Evolutionary conservation across 352 stramenopile genomes (phyloP), one percentile per base, ranked within the genome.

Genomic region (Peronospora destructor): DNA sequence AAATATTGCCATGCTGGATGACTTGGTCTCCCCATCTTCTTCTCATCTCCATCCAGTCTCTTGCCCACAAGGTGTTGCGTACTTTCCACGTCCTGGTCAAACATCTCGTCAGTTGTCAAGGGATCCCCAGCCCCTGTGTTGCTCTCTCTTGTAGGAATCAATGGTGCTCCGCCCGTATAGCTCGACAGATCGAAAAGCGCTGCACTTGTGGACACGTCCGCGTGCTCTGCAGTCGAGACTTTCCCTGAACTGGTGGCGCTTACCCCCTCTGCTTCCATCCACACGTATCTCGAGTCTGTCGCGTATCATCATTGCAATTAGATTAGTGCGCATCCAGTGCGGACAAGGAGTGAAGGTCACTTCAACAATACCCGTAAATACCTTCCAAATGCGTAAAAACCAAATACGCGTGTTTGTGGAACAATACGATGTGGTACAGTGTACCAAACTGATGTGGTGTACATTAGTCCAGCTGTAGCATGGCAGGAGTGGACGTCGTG

Each of bases 1-100:
- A 92, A 90, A 47, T 87, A 80, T 35, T 84, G 73, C 78, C 81
- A 89, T 17, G 76, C 76, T 3, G 81, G 81, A 50, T 92, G 78
- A 43, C 59, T 81, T 8, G 81, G 81, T 19, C 81, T 45, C 5
- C 78, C 81, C 38, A 76, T 85, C 39, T 84, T 85, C 59, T 86
- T 86, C 51, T 89, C 75, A 23, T 79, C 71, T 9, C 16, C 47
- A 13, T 69, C 65, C 25, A 39, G 43, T 17, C 28, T 47, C 35
- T 67, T 64, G n/a, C 6, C 41, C 17, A 69, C 28, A 21, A 61
- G 36, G 8, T 59, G 55, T 25, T 49, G 53, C 25, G 39, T 17
- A 19, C 16, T n/a, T 4, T 19, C 40, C 25, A 45, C n/a, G 4
- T 60, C 50, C 25, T 61, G 41, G 30, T 61, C 48, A 25, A 70